Evolutionary conservation across 1,139 yeast genomes (phyloP).

Genomic region (Scheffersomyces titani): DNA sequence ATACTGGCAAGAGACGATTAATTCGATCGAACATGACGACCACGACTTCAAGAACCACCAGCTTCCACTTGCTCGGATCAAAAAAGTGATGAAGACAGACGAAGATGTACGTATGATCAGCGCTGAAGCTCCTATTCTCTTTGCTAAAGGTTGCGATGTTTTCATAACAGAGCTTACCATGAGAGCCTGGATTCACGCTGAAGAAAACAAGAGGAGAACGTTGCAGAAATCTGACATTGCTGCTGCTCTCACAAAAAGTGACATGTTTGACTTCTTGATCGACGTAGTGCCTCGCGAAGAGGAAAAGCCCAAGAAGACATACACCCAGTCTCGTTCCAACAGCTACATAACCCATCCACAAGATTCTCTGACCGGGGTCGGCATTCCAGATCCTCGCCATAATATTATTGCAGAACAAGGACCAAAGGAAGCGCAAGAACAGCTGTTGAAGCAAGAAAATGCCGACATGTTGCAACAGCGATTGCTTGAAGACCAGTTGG

Average conservation of each 20-base stretch:
- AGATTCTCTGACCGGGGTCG: slow-evolving; percentile 6
- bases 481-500: slow-evolving; percentile 14
- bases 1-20: slow-evolving; percentile 96
- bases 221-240: slow-evolving; percentile 93
- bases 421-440: slow-evolving; percentile 4
- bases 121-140: slow-evolving; percentile 95
- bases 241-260: slow-evolving; percentile 90
- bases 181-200: slow-evolving; percentile 99
- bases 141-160: slow-evolving; percentile 97
- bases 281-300: slow-evolving; percentile 92
- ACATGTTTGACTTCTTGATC: slow-evolving; percentile 94
- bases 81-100: slow-evolving; percentile 96
- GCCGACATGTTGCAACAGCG: slow-evolving; percentile 15
- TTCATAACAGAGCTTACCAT: slow-evolving; percentile 94
- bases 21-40: slow-evolving; percentile 83
- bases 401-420: not conserved
- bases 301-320: slow-evolving; percentile 52
- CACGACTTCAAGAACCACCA: slow-evolving; percentile 95
- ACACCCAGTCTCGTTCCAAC: slow-evolving; percentile 16
- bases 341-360: slow-evolving; percentile 10
- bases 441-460: slow-evolving; percentile 10
- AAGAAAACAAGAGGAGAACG: slow-evolving; percentile 91
- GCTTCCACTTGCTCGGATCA: slow-evolving; percentile 89
- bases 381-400: slow-evolving; percentile 1
- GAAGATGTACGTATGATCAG: slow-evolving; percentile 96